These are phyloP conservation scores for Sporisorium exsertum DNA, from an alignment of 1,284 basidiomycete species.

Conservation along the genomic window DNA sequence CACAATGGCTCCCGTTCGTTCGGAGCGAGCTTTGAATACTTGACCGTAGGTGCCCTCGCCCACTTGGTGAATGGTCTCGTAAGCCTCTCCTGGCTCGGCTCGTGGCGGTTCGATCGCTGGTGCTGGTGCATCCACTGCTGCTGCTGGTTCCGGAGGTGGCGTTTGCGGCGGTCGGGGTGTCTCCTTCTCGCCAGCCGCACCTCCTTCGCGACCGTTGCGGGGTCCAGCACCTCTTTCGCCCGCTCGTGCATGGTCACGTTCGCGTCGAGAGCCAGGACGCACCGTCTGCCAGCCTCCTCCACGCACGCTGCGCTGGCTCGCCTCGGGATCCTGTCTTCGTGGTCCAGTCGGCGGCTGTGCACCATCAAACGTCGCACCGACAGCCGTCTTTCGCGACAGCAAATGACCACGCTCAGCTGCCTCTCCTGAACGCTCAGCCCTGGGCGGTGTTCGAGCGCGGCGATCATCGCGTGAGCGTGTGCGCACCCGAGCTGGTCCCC, in stretches of 20 bases:
- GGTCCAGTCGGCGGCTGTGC: conserved; percentile 29
- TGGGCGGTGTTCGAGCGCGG: conserved; percentile 20
- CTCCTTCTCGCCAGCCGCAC: not conserved
- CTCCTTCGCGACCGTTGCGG: conserved; percentile 17
- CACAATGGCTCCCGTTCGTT: conserved; percentile 79
- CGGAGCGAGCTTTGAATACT: conserved; percentile 95
- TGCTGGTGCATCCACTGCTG: not conserved
- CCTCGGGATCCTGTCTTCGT: conserved; percentile 25
- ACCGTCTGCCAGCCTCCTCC: conserved; percentile 46
- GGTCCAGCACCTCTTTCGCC: not conserved
- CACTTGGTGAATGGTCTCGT: conserved; percentile 90
- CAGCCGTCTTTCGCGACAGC: conserved; percentile 29
- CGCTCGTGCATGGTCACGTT: conserved; percentile 6
- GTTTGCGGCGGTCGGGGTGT: conserved; percentile 1
- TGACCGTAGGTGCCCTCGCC: conserved; percentile 99
- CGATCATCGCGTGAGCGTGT: conserved; percentile 18
- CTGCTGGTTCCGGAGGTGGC: not conserved
- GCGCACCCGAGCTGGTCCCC: not conserved
- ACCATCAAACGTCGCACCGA: conserved; percentile 15
- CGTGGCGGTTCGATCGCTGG: conserved; percentile 16
- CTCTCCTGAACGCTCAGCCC: conserved; percentile 11
- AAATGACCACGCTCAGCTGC: conserved; percentile 29
- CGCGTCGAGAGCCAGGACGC: conserved; percentile 24
- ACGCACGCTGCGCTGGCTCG: conserved; percentile 29
- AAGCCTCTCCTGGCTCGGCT: conserved; percentile 73